phyloP scores from a whole-genome alignment of 345 rosid genomes.

The Brassica nigra region DNA sequence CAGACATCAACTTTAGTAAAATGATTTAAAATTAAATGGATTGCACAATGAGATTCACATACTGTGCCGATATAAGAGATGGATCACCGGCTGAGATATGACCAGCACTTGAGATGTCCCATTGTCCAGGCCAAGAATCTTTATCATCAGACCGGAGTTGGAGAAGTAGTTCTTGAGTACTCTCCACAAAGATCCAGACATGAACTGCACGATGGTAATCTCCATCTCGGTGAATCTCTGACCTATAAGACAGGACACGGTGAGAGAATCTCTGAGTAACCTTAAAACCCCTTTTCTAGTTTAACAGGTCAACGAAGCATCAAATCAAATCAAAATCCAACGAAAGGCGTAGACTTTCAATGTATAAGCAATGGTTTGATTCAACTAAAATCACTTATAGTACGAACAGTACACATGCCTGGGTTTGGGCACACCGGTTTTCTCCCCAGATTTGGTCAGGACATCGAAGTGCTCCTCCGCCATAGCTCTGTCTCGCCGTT shows the following conservation, averaged over 20 bases:
- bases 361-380: constrained; percentile 5
- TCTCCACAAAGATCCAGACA: constrained; percentile 84
- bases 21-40: background rate
- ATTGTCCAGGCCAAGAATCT: constrained; percentile 86
- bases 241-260: constrained; percentile 43
- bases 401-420: constrained; percentile 49
- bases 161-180: constrained; percentile 72
- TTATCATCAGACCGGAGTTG: constrained; percentile 78
- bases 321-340: background rate
- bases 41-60: constrained; percentile 16
- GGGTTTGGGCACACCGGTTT: constrained; percentile 71
- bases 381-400: background rate
- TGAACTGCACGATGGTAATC: constrained; percentile 92
- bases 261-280: background rate
- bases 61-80: constrained; percentile 77
- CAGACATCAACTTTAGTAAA: background rate
- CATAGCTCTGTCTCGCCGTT: constrained; percentile 22
- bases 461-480: constrained; percentile 71
- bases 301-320: constrained; percentile 22
- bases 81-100: constrained; percentile 89
- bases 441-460: constrained; percentile 60
- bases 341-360: constrained; percentile 5
- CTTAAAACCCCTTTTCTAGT: background rate
- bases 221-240: constrained; percentile 76
- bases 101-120: constrained; percentile 99